These are phyloP conservation scores for Xylariaceae sp. DNA, from an alignment of 2,329 filamentous ascomycete species.

Conservation along the genomic window DNA sequence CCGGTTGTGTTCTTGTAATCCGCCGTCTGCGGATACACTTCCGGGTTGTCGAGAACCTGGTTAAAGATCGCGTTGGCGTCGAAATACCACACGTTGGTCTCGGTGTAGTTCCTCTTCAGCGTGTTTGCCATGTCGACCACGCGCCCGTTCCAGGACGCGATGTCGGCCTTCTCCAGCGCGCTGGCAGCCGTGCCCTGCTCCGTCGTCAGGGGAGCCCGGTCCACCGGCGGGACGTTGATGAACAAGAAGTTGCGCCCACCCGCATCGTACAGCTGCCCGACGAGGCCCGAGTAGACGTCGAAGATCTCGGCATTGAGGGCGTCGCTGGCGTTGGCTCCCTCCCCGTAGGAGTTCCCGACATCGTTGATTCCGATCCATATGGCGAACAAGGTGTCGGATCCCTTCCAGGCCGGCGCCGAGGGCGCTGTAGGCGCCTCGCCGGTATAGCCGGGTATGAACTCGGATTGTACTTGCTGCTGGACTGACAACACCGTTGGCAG, in stretches of 20 bases:
- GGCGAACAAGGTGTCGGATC: conserved; percentile 33
- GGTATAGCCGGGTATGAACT: conserved; percentile 33
- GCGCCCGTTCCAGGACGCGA: conserved; percentile 44
- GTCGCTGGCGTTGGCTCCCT: conserved; percentile 20
- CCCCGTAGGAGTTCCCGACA: conserved; percentile 40
- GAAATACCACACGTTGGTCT: conserved; percentile 43
- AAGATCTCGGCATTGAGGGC: conserved; percentile 33
- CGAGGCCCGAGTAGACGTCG: conserved; percentile 32
- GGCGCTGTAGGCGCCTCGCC: conserved; percentile 20
- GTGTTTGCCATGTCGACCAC: conserved; percentile 32
- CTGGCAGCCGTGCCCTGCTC: conserved; percentile 28
- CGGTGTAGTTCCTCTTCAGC: conserved; percentile 30
- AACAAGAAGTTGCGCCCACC: conserved; percentile 53
- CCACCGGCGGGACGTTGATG: conserved; percentile 50
- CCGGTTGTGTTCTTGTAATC: conserved; percentile 46
- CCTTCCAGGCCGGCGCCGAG: conserved; percentile 25
- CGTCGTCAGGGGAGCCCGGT: conserved; percentile 43
- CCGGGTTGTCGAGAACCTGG: conserved; percentile 44
- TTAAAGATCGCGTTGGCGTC: conserved; percentile 45
- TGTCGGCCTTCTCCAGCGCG: conserved; percentile 31
- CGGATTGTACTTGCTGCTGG: conserved; percentile 39
- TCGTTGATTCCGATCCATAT: conserved; percentile 52
- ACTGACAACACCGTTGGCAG: conserved; percentile 38
- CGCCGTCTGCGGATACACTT: conserved; percentile 40
- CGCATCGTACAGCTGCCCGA: conserved; percentile 39